Percentiles rank a stretch among this genome's conserved stretches.
Conservation (phyloP, 2,329 filamentous ascomycete species). For the Colletotrichum spaethianum region DNA sequence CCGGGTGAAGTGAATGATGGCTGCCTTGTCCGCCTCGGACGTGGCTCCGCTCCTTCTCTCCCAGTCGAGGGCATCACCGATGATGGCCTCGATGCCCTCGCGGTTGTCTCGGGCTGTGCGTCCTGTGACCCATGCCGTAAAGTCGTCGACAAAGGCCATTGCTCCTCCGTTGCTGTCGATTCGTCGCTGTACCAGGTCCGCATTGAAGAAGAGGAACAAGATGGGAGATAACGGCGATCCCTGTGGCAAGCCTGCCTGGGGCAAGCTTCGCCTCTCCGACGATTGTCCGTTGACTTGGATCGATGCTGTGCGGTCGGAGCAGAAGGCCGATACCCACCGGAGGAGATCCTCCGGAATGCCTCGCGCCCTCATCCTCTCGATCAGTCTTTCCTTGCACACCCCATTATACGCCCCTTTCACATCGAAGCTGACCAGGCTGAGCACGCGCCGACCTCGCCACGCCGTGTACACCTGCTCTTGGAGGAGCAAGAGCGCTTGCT, state of each 20-base stretch:
- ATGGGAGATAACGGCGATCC: not conserved
- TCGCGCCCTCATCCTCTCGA: not conserved
- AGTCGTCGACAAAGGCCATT: not conserved
- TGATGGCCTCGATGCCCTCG: not conserved
- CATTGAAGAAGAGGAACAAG: not conserved
- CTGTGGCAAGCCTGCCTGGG: too few relatives aligned
- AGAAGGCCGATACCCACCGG: not conserved
- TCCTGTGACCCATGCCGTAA: not conserved
- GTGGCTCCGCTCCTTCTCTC: not conserved
- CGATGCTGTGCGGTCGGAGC: not conserved
- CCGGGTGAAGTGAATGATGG: not conserved
- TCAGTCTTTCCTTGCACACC: not conserved
- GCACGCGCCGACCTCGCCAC: not conserved
- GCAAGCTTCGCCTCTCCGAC: too few relatives aligned
- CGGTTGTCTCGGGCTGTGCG: not conserved
- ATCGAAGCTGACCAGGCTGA: not conserved
- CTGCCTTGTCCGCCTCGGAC: not conserved
- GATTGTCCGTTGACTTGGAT: too few relatives aligned
- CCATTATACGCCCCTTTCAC: not conserved
- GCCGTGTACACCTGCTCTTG: too few relatives aligned
- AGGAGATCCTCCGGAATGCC: not conserved
- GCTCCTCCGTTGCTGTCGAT: not conserved
- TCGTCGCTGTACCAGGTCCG: not conserved
- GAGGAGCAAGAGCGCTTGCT: too few relatives aligned
- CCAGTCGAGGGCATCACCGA: not conserved